Evolutionary conservation across 2,329 filamentous ascomycete species (phyloP).

Genomic region (Gyromitra esculenta): DNA sequence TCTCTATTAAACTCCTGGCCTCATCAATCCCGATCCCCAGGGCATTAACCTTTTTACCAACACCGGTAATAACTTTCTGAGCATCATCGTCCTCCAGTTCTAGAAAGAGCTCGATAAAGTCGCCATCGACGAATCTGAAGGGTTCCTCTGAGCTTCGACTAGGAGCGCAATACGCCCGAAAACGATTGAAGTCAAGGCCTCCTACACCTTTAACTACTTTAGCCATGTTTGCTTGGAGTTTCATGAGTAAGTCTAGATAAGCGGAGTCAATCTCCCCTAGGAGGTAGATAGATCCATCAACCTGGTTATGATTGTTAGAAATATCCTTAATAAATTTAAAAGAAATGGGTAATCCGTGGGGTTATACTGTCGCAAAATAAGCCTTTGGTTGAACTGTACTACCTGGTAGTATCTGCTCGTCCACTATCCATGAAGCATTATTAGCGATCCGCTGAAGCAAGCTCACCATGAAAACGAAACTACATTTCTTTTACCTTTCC

Average conservation of each 20-base stretch:
- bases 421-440: slow-evolving; percentile 37
- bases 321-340: not conserved
- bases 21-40: slow-evolving; percentile 63
- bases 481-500: slow-evolving; percentile 67
- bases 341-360: not conserved
- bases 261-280: slow-evolving; percentile 79
- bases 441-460: slow-evolving; percentile 11
- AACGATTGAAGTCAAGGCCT: slow-evolving; percentile 77
- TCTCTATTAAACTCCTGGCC: slow-evolving; percentile 70
- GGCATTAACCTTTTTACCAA: slow-evolving; percentile 64
- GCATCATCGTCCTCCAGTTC: slow-evolving; percentile 72
- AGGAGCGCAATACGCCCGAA: slow-evolving; percentile 81
- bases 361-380: slow-evolving; percentile 82
- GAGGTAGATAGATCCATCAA: slow-evolving; percentile 90
- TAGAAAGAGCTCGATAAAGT: slow-evolving; percentile 86
- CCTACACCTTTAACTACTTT: slow-evolving; percentile 74
- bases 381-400: slow-evolving; percentile 70
- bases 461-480: not conserved
- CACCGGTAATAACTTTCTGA: slow-evolving; percentile 64
- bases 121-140: slow-evolving; percentile 89
- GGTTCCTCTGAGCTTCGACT: slow-evolving; percentile 78
- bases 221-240: slow-evolving; percentile 78
- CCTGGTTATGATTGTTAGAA: slow-evolving; percentile 63
- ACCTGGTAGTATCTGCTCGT: slow-evolving; percentile 40
- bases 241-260: slow-evolving; percentile 82